These are phyloP conservation scores for Lasiodiplodia sp. DNA, from an alignment of 2,329 filamentous ascomycete species.

Conservation along the genomic window DNA sequence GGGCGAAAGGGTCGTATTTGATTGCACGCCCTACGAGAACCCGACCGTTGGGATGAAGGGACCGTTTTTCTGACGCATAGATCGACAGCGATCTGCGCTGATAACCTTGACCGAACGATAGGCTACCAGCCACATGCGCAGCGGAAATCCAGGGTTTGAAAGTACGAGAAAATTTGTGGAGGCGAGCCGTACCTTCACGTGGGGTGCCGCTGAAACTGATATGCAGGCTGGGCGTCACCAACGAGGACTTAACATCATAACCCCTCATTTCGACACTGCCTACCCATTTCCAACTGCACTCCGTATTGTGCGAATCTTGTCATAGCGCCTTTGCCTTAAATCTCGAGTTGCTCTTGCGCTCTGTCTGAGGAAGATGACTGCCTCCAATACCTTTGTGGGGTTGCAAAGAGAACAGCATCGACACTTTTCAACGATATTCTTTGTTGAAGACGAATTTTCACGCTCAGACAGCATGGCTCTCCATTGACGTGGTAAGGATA, in stretches of 20 bases:
- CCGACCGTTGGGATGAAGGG: background rate
- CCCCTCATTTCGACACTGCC: background rate
- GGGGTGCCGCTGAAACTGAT: background rate
- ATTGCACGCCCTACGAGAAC: slow-evolving; percentile 13
- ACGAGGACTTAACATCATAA: background rate
- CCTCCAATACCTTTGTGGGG: too few relatives aligned
- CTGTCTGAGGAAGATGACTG: too few relatives aligned
- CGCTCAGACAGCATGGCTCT: too few relatives aligned
- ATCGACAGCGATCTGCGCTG: slow-evolving; percentile 24
- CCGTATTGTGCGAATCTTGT: background rate
- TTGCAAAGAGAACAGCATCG: too few relatives aligned
- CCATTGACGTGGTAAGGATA: too few relatives aligned
- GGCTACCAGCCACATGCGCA: background rate
- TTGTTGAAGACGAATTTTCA: too few relatives aligned
- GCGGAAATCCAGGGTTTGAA: background rate
- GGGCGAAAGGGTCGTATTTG: background rate
- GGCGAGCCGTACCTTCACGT: background rate
- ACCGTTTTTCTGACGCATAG: background rate
- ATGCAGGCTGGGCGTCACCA: background rate
- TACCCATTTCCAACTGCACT: background rate
- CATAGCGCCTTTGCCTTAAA: too few relatives aligned
- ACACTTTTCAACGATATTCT: too few relatives aligned
- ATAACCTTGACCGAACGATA: background rate
- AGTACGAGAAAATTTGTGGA: background rate
- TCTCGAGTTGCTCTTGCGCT: too few relatives aligned